A percentile compares a stretch with the other conserved stretches of the same genome.
phyloP scores from a whole-genome alignment of 202 grass and related monocot genomes.

The Eragrostis tef region DNA sequence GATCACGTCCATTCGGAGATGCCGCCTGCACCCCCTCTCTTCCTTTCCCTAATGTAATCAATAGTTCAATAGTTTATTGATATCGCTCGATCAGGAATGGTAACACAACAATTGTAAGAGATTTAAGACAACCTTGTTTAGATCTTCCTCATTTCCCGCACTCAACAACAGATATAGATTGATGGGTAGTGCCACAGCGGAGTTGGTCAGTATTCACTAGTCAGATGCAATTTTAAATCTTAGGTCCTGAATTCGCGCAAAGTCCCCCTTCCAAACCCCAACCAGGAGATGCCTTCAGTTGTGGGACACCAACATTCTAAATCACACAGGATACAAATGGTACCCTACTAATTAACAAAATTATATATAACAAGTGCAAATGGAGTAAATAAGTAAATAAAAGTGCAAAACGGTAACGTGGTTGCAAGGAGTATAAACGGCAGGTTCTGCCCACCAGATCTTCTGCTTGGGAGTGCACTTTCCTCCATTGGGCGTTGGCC shows the following conservation, averaged over 20 bases:
- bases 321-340: not conserved
- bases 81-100: not conserved
- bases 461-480: constrained; percentile 27
- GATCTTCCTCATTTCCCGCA: not conserved
- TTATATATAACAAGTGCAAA: too few relatives aligned
- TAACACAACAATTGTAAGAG: not conserved
- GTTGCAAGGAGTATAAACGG: not conserved
- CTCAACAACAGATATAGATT: not conserved
- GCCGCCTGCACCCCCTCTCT: constrained; percentile 27
- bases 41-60: not conserved
- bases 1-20: constrained; percentile 35
- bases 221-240: not conserved
- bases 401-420: too few relatives aligned
- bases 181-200: not conserved
- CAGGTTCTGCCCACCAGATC: constrained; percentile 42
- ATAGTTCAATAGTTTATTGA: constrained; percentile 4
- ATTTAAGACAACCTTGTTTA: not conserved
- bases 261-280: too few relatives aligned
- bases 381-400: too few relatives aligned
- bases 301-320: not conserved
- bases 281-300: too few relatives aligned
- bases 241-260: too few relatives aligned
- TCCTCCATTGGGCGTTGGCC: constrained; percentile 42
- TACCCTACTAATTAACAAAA: not conserved
- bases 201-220: not conserved